A percentile compares a stretch with the other conserved stretches of the same genome.
These are phyloP conservation scores for Pisolithus orientalis DNA, from an alignment of 768 basidiomycete genomes.

Conservation along the genomic window DNA sequence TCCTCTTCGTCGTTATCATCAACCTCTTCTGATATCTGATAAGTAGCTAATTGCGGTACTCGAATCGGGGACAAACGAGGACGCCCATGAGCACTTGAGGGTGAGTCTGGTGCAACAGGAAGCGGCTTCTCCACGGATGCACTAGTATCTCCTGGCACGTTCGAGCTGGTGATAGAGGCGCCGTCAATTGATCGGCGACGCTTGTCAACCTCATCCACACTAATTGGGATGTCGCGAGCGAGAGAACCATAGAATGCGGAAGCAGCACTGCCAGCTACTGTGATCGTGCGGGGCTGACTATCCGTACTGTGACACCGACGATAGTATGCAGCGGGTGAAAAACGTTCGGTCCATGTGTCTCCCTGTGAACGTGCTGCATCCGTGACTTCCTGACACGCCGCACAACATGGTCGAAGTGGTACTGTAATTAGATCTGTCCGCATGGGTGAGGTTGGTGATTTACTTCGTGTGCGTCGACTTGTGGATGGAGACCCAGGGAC, in stretches of 20 bases:
- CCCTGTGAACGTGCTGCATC: slow-evolving; percentile 52
- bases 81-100: not conserved
- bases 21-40: slow-evolving; percentile 29
- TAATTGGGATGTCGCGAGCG: slow-evolving; percentile 32
- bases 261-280: slow-evolving; percentile 26
- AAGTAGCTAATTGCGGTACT: slow-evolving; percentile 8
- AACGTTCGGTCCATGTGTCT: slow-evolving; percentile 56
- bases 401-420: slow-evolving; percentile 68
- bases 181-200: slow-evolving; percentile 42
- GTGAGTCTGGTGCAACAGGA: not conserved
- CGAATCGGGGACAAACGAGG: slow-evolving; percentile 10
- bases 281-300: slow-evolving; percentile 26
- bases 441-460: slow-evolving; percentile 27
- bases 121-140: not conserved
- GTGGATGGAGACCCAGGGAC: slow-evolving; percentile 5
- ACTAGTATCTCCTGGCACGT: not conserved
- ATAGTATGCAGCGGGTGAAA: slow-evolving; percentile 55
- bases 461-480: slow-evolving; percentile 14
- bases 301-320: slow-evolving; percentile 42
- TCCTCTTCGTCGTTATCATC: slow-evolving; percentile 49
- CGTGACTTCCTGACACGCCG: slow-evolving; percentile 51
- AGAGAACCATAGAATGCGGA: slow-evolving; percentile 15
- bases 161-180: not conserved
- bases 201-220: slow-evolving; percentile 62
- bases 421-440: slow-evolving; percentile 43